These are phyloP conservation scores for Huntiella savannae DNA, from an alignment of 2,329 filamentous ascomycete species.

Conservation along the genomic window DNA sequence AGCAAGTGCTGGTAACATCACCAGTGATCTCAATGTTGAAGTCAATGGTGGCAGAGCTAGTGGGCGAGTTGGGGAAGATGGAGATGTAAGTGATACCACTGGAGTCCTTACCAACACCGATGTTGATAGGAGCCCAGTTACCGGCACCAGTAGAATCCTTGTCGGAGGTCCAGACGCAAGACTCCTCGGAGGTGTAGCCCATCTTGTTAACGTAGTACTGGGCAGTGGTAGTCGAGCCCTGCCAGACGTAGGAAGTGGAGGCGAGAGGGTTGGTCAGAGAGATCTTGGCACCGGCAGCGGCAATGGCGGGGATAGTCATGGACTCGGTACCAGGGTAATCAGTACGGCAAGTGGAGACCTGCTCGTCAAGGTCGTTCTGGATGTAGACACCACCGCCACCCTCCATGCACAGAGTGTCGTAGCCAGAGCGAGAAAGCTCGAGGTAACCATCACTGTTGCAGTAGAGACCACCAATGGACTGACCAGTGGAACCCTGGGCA, in stretches of 20 bases:
- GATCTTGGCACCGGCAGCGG: conserved; percentile 37
- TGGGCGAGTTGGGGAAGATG: conserved; percentile 69
- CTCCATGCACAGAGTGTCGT: conserved; percentile 52
- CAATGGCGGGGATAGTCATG: conserved; percentile 62
- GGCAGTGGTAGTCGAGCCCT: conserved; percentile 57
- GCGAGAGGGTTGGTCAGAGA: conserved; percentile 59
- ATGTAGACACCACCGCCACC: conserved; percentile 55
- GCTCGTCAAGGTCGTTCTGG: conserved; percentile 49
- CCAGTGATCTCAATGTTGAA: conserved; percentile 65
- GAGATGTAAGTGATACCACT: conserved; percentile 57
- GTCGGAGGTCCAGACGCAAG: conserved; percentile 54
- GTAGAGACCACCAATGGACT: conserved; percentile 75
- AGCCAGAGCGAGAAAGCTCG: conserved; percentile 50
- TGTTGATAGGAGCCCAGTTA: conserved; percentile 76
- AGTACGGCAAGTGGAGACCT: conserved; percentile 71
- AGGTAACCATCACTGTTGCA: conserved; percentile 60
- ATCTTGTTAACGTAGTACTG: conserved; percentile 94
- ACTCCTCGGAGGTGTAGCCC: conserved; percentile 44
- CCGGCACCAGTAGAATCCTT: conserved; percentile 36
- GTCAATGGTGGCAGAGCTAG: conserved; percentile 47
- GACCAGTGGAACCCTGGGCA: conserved; percentile 55
- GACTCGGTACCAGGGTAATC: conserved; percentile 87
- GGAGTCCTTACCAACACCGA: conserved; percentile 56
- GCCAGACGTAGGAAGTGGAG: conserved; percentile 57
- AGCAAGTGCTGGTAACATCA: conserved; percentile 40